These are phyloP conservation scores for Solanum chmielewskii DNA, from an alignment of 257 asterid species.

Conservation along the genomic window DNA sequence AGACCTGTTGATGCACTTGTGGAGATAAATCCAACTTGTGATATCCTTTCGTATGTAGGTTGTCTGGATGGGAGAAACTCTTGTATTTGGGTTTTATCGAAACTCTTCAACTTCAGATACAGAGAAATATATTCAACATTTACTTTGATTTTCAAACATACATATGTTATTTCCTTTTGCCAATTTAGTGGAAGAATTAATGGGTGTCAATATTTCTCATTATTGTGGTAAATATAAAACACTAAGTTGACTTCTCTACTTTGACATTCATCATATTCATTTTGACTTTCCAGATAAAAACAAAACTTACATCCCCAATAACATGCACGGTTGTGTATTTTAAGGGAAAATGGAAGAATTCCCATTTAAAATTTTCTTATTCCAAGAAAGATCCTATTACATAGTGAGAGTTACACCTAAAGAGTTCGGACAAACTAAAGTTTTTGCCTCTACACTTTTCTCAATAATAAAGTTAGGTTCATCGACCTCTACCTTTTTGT, in stretches of 20 bases:
- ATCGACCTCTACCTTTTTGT: neutral
- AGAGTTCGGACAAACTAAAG: neutral
- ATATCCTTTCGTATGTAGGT: constrained; percentile 37
- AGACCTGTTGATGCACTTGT: constrained; percentile 27
- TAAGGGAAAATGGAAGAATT: too few species aligned
- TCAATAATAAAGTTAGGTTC: neutral
- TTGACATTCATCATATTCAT: neutral
- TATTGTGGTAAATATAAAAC: neutral
- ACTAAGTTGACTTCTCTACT: neutral
- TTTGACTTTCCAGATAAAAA: neutral
- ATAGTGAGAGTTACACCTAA: neutral
- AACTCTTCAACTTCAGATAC: too few species aligned
- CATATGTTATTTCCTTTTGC: too few species aligned
- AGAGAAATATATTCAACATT: too few species aligned
- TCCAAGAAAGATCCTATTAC: neutral
- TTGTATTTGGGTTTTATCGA: too few species aligned
- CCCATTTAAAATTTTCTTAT: too few species aligned
- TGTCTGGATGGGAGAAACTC: too few species aligned
- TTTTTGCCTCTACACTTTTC: neutral
- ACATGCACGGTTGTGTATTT: neutral
- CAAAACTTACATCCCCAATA: neutral
- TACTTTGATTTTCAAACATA: too few species aligned
- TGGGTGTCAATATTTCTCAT: too few species aligned
- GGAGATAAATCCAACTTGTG: constrained; percentile 54
- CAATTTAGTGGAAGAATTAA: too few species aligned